Evolutionary conservation across 345 rosid genomes (phyloP).

Genomic region (Reutealis trisperma): DNA sequence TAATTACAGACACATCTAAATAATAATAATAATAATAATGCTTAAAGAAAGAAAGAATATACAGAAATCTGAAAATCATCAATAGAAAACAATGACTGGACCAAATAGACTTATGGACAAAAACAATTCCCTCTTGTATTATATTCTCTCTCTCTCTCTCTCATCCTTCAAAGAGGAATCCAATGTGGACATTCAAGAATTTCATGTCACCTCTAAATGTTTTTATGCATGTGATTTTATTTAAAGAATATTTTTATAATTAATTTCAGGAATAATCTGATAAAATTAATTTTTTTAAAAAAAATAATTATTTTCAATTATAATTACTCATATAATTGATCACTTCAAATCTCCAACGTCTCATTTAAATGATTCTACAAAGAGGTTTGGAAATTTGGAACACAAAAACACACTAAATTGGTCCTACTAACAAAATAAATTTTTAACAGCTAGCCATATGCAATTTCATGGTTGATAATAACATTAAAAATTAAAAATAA

Average conservation of each 20-base stretch:
- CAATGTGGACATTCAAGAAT: conserved; percentile 24
- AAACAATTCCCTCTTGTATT: conserved; percentile 6
- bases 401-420: not conserved
- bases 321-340: no score
- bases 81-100: not conserved
- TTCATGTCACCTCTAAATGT: conserved; percentile 6
- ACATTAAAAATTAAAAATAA: no score
- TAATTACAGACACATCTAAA: not conserved
- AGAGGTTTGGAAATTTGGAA: not conserved
- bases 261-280: not conserved
- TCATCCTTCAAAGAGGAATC: conserved; percentile 19
- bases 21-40: not conserved
- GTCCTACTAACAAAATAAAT: not conserved
- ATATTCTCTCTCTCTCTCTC: conserved; percentile 2
- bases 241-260: not conserved
- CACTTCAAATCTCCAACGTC: not conserved
- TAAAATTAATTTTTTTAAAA: not conserved
- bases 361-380: no score
- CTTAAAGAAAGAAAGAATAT: not conserved
- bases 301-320: no score
- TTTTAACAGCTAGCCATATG: not conserved
- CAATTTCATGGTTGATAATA: no score
- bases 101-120: not conserved
- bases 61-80: no score
- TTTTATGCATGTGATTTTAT: conserved; percentile 17